Percentiles rank a stretch among this genome's conserved stretches.
phyloP scores from a whole-genome alignment of 805 yeast genomes.

The Saccharomycopsis sp. region DNA sequence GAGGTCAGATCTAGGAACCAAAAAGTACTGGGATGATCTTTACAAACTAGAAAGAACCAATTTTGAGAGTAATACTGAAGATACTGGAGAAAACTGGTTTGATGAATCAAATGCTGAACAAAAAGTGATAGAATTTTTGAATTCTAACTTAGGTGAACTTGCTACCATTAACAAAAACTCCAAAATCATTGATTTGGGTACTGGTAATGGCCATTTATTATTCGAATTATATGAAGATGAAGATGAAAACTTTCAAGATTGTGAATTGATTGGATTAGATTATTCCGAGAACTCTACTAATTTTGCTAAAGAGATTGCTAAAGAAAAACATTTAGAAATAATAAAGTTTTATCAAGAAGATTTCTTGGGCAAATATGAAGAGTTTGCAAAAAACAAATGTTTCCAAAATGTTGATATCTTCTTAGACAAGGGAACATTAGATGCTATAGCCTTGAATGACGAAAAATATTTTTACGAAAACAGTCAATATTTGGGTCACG shows the following conservation, averaged over 20 bases:
- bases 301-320: constrained; percentile 57
- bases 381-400: constrained; percentile 24
- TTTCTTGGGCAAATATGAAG: constrained; percentile 33
- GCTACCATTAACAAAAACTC: constrained; percentile 24
- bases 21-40: constrained; percentile 86
- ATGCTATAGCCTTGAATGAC: constrained; percentile 87
- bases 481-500: constrained; percentile 26
- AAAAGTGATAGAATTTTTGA: constrained; percentile 65
- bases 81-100: constrained; percentile 96
- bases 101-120: constrained; percentile 89
- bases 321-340: constrained; percentile 25
- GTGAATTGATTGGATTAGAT: constrained; percentile 62
- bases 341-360: constrained; percentile 58
- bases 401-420: constrained; percentile 54
- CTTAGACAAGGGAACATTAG: constrained; percentile 91
- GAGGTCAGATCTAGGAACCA: constrained; percentile 78
- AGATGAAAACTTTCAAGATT: constrained; percentile 26
- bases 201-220: constrained; percentile 90
- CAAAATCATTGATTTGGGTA: constrained; percentile 71
- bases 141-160: constrained; percentile 34
- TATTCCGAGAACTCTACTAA: constrained; percentile 73
- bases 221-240: constrained; percentile 61
- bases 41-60: constrained; percentile 64
- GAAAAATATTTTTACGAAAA: constrained; percentile 32
- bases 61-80: constrained; percentile 60